Conservation (phyloP, 441 rosid genomes). For the Aleurites moluccanus region DNA sequence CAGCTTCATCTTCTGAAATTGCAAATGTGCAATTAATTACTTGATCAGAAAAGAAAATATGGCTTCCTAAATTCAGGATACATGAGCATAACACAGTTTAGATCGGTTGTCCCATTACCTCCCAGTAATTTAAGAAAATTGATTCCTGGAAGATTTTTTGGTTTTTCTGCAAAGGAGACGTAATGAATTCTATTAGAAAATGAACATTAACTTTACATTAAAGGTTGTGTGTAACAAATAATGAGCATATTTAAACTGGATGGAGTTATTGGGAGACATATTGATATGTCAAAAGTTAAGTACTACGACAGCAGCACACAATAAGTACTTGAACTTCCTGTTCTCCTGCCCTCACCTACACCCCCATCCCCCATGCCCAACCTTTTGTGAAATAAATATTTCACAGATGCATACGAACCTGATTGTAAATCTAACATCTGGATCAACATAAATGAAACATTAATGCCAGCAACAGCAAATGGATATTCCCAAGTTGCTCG, state of each 20-base stretch:
- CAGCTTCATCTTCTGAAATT: slow-evolving; percentile 80
- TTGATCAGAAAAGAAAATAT: not conserved
- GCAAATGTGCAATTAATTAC: not conserved
- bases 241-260: slow-evolving; percentile 9
- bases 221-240: not conserved
- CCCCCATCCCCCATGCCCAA: not conserved
- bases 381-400: not conserved
- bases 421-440: slow-evolving; percentile 87
- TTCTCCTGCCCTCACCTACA: not conserved
- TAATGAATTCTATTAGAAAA: not conserved
- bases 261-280: not conserved
- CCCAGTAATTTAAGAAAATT: slow-evolving; percentile 79
- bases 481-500: slow-evolving; percentile 96
- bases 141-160: slow-evolving; percentile 68
- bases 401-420: slow-evolving; percentile 35
- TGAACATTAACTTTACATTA: not conserved
- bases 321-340: not conserved
- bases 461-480: slow-evolving; percentile 97
- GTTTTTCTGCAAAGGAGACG: slow-evolving; percentile 61
- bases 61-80: not conserved
- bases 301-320: not conserved
- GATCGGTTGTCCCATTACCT: slow-evolving; percentile 43
- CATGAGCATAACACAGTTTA: slow-evolving; percentile 7
- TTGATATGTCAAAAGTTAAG: not conserved
- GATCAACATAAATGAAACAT: slow-evolving; percentile 85